Conservation (phyloP, 2,329 filamentous ascomycete genomes). For the Annulohypoxylon truncatum region DNA sequence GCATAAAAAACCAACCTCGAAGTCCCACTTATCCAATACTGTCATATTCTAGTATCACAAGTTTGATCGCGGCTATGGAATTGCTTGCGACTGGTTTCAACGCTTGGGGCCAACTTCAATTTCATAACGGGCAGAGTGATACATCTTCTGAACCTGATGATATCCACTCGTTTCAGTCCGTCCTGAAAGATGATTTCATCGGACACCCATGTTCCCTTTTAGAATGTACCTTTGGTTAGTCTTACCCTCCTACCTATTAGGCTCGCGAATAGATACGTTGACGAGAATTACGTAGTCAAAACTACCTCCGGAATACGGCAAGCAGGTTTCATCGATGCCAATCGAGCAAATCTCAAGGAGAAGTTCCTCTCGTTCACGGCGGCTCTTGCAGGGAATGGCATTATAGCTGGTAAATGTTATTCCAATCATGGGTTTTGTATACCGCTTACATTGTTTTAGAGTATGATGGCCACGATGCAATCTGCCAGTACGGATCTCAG, state of each 20-base stretch:
- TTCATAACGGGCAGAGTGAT: constrained; percentile 41
- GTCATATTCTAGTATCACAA: not conserved
- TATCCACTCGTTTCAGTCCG: constrained; percentile 56
- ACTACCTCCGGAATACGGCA: constrained; percentile 42
- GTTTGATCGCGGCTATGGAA: constrained; percentile 54
- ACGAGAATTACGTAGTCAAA: constrained; percentile 38
- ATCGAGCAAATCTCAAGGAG: constrained; percentile 35
- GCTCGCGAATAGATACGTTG: constrained; percentile 10
- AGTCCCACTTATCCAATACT: not conserved
- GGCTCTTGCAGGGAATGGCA: constrained; percentile 53
- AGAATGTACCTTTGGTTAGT: constrained; percentile 62
- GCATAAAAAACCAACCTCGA: not conserved
- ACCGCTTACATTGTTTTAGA: constrained; percentile 35
- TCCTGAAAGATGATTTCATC: constrained; percentile 55
- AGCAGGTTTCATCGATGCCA: constrained; percentile 47
- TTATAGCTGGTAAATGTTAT: constrained; percentile 46
- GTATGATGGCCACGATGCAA: constrained; percentile 42
- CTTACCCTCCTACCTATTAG: not conserved
- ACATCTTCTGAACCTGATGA: constrained; percentile 57
- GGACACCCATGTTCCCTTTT: constrained; percentile 41
- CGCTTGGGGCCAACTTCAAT: constrained; percentile 66
- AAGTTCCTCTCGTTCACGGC: constrained; percentile 43
- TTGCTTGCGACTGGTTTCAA: constrained; percentile 69
- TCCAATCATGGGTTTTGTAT: not conserved
- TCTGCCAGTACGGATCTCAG: constrained; percentile 48